phyloP scores from a whole-genome alignment of 805 yeast genomes.

The Zygotorulaspora danielsina region DNA sequence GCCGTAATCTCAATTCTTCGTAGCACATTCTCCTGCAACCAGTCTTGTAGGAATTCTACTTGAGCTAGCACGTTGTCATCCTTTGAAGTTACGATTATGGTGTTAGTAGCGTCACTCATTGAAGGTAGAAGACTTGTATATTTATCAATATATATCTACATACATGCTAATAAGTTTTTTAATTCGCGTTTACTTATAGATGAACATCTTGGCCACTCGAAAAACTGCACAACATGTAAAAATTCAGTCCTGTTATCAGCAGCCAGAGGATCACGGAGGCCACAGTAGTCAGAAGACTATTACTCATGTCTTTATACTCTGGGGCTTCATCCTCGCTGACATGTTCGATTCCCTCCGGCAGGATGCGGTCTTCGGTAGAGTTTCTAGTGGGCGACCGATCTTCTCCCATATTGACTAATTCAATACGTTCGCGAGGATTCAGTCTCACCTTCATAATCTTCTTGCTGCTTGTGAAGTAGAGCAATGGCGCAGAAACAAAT shows the following conservation, averaged over 20 bases:
- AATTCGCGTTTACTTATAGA: conserved; percentile 18
- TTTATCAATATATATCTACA: too few relatives aligned
- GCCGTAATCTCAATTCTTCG: conserved; percentile 13
- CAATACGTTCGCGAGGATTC: conserved; percentile 9
- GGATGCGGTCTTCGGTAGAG: neutral
- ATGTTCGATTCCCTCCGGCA: conserved; percentile 1
- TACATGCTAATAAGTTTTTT: neutral
- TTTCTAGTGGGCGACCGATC: neutral
- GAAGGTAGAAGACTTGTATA: too few relatives aligned
- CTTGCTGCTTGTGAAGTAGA: conserved; percentile 71
- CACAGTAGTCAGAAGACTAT: conserved; percentile 44
- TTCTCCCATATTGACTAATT: neutral
- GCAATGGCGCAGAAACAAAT: conserved; percentile 81
- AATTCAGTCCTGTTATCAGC: conserved; percentile 61
- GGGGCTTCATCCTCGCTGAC: conserved; percentile 4
- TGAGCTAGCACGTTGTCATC: conserved; percentile 7
- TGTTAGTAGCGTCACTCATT: conserved; percentile 20
- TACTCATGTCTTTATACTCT: conserved; percentile 40
- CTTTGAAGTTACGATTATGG: conserved; percentile 25
- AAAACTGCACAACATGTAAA: conserved; percentile 52
- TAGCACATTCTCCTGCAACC: conserved; percentile 21
- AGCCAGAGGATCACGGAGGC: conserved; percentile 62
- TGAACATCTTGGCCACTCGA: conserved; percentile 44
- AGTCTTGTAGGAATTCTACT: conserved; percentile 15
- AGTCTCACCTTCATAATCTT: conserved; percentile 58